Evolutionary conservation across 352 stramenopile genomes (phyloP).

Genomic region (Pythium diclinum): DNA sequence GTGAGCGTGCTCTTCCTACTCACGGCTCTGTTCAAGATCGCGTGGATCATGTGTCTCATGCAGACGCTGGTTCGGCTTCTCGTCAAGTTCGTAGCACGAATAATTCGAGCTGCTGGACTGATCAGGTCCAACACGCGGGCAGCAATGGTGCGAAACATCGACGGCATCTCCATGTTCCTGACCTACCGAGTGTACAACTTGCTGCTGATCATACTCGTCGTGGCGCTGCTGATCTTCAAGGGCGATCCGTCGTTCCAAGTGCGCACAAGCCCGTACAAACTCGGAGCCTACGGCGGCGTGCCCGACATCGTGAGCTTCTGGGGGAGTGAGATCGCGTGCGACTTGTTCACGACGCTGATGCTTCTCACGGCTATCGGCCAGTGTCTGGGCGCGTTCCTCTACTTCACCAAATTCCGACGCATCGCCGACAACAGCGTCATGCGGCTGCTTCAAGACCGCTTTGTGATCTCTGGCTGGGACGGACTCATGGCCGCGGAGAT

Average conservation of each 20-base stretch:
- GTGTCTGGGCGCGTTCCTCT: constrained; percentile 30
- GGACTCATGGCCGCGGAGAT: constrained; percentile 32
- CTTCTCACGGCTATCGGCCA: constrained; percentile 32
- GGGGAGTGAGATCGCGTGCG: constrained; percentile 50
- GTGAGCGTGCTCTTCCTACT: constrained; percentile 57
- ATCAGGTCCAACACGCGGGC: constrained; percentile 33
- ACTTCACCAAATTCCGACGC: constrained; percentile 34
- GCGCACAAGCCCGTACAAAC: constrained; percentile 26
- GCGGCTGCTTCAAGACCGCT: constrained; percentile 42
- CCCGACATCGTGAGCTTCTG: constrained; percentile 42
- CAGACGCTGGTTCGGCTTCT: constrained; percentile 37
- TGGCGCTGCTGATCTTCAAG: constrained; percentile 33
- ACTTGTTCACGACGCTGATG: constrained; percentile 38
- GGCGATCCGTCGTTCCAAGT: constrained; percentile 49
- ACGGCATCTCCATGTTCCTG: constrained; percentile 42
- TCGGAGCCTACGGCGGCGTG: constrained; percentile 39
- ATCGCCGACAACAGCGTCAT: constrained; percentile 47
- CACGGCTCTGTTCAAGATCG: constrained; percentile 42
- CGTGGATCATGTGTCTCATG: constrained; percentile 54
- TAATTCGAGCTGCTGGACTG: constrained; percentile 35
- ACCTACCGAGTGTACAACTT: constrained; percentile 57
- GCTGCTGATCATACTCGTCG: constrained; percentile 42
- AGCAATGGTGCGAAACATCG: constrained; percentile 48
- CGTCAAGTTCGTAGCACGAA: constrained; percentile 34
- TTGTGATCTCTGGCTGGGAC: constrained; percentile 57